These are phyloP conservation scores for Rhodotorula babjevae DNA, from an alignment of 768 basidiomycete genomes.

Conservation along the genomic window DNA sequence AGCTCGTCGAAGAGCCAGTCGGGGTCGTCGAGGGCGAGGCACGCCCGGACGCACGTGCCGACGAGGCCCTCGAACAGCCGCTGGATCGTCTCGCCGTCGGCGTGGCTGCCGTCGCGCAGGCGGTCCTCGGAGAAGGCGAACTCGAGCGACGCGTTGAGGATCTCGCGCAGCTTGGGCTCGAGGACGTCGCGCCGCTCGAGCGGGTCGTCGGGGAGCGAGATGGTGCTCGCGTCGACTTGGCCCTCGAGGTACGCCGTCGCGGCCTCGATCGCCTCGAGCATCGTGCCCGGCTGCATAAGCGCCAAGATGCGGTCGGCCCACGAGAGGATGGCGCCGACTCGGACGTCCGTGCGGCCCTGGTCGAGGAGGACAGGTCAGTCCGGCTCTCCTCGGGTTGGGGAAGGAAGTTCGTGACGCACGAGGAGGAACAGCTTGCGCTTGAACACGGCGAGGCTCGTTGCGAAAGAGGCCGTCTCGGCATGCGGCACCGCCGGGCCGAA, in stretches of 20 bases:
- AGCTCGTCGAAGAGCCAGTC: conserved; percentile 90
- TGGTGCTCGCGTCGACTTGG: conserved; percentile 63
- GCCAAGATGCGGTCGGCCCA: conserved; percentile 91
- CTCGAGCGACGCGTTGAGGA: conserved; percentile 78
- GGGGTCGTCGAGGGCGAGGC: conserved; percentile 69
- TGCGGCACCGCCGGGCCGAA: conserved; percentile 9
- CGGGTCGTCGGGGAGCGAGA: conserved; percentile 70
- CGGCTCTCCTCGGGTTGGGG: background rate
- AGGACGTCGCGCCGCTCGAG: conserved; percentile 61
- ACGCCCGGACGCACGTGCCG: conserved; percentile 67
- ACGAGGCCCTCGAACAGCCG: conserved; percentile 87
- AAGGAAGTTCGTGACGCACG: conserved; percentile 54
- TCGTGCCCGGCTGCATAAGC: conserved; percentile 77
- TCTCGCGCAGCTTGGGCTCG: conserved; percentile 67
- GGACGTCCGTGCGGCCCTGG: conserved; percentile 55
- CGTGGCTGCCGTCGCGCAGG: conserved; percentile 81
- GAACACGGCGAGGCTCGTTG: conserved; percentile 71
- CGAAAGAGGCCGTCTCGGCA: conserved; percentile 11
- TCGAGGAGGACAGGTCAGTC: background rate
- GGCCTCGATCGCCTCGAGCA: conserved; percentile 81
- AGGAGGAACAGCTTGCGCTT: conserved; percentile 87
- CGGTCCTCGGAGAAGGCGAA: conserved; percentile 95
- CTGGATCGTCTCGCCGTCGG: conserved; percentile 60
- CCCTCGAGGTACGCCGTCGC: conserved; percentile 74
- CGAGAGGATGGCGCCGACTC: conserved; percentile 78